Percentiles rank a stretch among this genome's conserved stretches.
Conservation (phyloP, 106 monocot species). For the Dendrobium catenatum region DNA sequence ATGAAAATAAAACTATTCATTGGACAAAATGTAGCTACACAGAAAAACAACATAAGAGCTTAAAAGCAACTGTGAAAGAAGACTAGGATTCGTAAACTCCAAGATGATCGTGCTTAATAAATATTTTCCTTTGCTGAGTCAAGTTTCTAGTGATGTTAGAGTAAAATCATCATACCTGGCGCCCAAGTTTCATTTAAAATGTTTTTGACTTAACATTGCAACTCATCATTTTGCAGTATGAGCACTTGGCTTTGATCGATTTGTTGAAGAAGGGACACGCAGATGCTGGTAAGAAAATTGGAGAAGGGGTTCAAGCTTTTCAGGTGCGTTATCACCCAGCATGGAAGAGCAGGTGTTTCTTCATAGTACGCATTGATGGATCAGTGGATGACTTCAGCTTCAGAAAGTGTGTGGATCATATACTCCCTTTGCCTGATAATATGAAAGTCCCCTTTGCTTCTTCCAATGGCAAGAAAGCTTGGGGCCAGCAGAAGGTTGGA, state of each 20-base stretch:
- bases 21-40: too few species aligned
- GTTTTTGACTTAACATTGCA: too few species aligned
- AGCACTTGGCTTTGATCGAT: constrained; percentile 62
- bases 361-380: constrained; percentile 56
- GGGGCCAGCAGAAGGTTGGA: constrained; percentile 20
- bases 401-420: constrained; percentile 81
- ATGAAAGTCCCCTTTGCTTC: constrained; percentile 29
- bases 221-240: constrained; percentile 47
- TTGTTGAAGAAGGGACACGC: constrained; percentile 71
- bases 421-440: constrained; percentile 77
- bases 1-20: too few species aligned
- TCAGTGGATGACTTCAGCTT: constrained; percentile 88
- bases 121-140: too few species aligned
- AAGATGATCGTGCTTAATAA: too few species aligned
- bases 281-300: constrained; percentile 61
- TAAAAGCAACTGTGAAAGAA: too few species aligned
- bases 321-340: constrained; percentile 72
- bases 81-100: too few species aligned
- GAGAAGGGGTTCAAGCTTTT: constrained; percentile 68
- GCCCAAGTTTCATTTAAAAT: too few species aligned
- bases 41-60: too few species aligned
- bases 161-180: too few species aligned
- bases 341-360: constrained; percentile 80
- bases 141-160: too few species aligned
- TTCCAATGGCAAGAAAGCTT: constrained; percentile 20